These are phyloP conservation scores for Xylaria sp. DNA, from an alignment of 2,329 filamentous ascomycete species.

Conservation along the genomic window DNA sequence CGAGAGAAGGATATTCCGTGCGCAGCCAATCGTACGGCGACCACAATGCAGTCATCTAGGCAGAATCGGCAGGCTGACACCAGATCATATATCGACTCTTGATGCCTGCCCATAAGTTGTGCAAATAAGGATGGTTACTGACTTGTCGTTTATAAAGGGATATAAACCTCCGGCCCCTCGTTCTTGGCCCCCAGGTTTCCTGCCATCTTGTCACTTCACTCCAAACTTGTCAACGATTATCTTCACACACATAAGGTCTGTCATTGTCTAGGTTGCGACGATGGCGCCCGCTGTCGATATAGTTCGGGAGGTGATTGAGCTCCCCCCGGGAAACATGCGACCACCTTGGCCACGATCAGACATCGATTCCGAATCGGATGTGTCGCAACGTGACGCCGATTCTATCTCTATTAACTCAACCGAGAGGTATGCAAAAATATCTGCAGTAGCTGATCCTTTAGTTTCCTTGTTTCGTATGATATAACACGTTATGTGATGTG, in stretches of 20 bases:
- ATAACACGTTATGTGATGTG: background rate
- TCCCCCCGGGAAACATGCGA: background rate
- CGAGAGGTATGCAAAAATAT: background rate
- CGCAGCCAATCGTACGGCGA: conserved; percentile 25
- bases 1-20: background rate
- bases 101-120: conserved; percentile 6
- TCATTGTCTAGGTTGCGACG: background rate
- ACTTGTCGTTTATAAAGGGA: background rate
- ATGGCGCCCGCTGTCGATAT: conserved; percentile 14
- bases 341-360: conserved; percentile 9
- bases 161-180: conserved; percentile 8
- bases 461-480: background rate
- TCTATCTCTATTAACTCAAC: conserved; percentile 27
- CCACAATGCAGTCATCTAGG: conserved; percentile 27
- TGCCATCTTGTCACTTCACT: background rate
- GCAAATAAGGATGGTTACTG: background rate
- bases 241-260: background rate
- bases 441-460: background rate
- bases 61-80: conserved; percentile 26
- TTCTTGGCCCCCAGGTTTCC: background rate
- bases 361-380: background rate
- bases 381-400: conserved; percentile 21
- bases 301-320: background rate
- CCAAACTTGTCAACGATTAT: background rate
- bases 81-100: background rate